These are phyloP conservation scores for Ogataea nonfermentans DNA, from an alignment of 805 yeast genomes.

Conservation along the genomic window DNA sequence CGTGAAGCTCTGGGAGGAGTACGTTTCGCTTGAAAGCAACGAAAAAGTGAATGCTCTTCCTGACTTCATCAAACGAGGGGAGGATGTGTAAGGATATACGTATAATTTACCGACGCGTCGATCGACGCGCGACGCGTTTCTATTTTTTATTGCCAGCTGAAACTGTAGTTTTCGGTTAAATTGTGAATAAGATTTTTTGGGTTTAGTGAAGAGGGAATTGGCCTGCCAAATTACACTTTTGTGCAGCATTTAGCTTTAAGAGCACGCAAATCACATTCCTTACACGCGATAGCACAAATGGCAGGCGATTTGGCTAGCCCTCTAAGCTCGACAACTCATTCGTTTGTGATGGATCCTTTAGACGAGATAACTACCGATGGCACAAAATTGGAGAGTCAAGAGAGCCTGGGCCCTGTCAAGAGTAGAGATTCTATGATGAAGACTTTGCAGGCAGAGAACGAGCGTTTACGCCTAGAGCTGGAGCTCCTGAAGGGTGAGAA, in stretches of 20 bases:
- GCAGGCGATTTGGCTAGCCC: slow-evolving; percentile 6
- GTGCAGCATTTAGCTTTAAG: background rate
- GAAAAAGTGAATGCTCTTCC: slow-evolving; percentile 23
- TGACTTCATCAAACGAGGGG: slow-evolving; percentile 19
- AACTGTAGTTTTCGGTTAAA: background rate
- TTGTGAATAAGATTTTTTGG: background rate
- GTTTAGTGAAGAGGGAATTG: background rate
- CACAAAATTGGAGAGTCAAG: slow-evolving; percentile 6
- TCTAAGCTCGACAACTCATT: slow-evolving; percentile 7
- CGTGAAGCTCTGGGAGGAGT: slow-evolving; percentile 44
- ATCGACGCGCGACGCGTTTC: slow-evolving; percentile 11
- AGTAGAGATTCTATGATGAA: background rate
- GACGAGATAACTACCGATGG: slow-evolving; percentile 8
- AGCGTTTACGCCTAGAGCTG: slow-evolving; percentile 1
- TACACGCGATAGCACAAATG: background rate
- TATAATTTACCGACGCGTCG: slow-evolving; percentile 4
- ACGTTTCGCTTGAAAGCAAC: slow-evolving; percentile 28
- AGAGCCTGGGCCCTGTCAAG: background rate
- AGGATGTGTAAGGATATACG: slow-evolving; percentile 1
- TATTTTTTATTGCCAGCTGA: slow-evolving; percentile 5
- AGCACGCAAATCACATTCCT: background rate
- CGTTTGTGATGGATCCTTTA: slow-evolving; percentile 8
- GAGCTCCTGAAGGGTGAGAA: slow-evolving; percentile 1
- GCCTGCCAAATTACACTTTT: background rate
- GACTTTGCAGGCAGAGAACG: slow-evolving; percentile 11